Conservation (phyloP, 2,329 filamentous ascomycete species). For the Metarhizium anisopliae region DNA sequence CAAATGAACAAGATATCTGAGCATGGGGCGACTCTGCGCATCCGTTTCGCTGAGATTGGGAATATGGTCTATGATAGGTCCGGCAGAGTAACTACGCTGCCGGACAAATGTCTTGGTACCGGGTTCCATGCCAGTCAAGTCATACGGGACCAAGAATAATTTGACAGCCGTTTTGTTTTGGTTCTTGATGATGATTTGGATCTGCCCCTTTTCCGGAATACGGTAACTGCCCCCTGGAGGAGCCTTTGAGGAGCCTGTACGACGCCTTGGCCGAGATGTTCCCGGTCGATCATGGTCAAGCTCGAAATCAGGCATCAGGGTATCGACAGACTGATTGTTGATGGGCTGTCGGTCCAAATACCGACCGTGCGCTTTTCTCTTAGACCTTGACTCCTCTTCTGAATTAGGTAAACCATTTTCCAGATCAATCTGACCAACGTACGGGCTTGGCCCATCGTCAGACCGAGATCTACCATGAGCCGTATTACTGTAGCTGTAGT, state of each 20-base stretch:
- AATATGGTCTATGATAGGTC: conserved; percentile 67
- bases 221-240: conserved; percentile 86
- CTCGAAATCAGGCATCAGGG: conserved; percentile 11
- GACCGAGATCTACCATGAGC: conserved; percentile 52
- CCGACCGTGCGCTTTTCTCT: conserved; percentile 39
- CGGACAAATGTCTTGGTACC: conserved; percentile 94
- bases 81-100: conserved; percentile 85
- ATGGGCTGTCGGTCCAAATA: conserved; percentile 26
- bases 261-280: conserved; percentile 37
- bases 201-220: conserved; percentile 85
- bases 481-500: conserved; percentile 80
- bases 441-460: conserved; percentile 87
- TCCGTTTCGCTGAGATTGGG: conserved; percentile 21
- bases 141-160: conserved; percentile 87
- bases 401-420: conserved; percentile 63
- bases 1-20: conserved; percentile 85
- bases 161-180: conserved; percentile 98
- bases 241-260: conserved; percentile 41
- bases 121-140: conserved; percentile 83
- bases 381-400: conserved; percentile 37
- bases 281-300: conserved; percentile 22
- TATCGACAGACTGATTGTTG: conserved; percentile 19
- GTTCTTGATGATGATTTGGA: conserved; percentile 97
- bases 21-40: conserved; percentile 51
- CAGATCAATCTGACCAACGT: conserved; percentile 86